Evolutionary conservation across 1,139 yeast species (phyloP).

Genomic region (Suzukiozyma palmioleophila): DNA sequence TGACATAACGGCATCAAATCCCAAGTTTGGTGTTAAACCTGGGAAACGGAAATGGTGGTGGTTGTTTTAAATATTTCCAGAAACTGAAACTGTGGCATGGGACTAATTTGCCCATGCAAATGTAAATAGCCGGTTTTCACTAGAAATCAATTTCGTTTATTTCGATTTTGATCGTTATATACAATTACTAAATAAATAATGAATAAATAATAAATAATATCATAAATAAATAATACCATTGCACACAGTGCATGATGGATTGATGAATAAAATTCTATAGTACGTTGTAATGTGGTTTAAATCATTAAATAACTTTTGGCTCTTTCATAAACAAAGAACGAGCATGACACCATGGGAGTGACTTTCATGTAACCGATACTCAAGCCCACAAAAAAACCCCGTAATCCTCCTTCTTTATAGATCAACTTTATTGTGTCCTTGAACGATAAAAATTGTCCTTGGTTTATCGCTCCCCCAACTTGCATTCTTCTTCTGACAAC

Average conservation of each 20-base stretch:
- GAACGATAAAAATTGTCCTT: constrained; percentile 57
- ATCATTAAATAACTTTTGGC: constrained; percentile 67
- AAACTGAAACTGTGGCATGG: neutral
- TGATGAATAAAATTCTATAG: constrained; percentile 1
- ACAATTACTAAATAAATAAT: constrained; percentile 5
- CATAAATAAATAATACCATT: neutral
- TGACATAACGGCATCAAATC: constrained; percentile 34
- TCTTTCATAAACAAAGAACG: constrained; percentile 90
- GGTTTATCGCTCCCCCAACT: constrained; percentile 77
- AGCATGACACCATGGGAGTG: constrained; percentile 95
- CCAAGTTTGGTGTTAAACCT: constrained; percentile 53
- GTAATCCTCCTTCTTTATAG: constrained; percentile 66
- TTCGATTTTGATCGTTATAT: too few relatives aligned
- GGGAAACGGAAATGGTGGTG: constrained; percentile 59
- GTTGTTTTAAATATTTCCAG: constrained; percentile 47
- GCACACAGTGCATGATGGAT: neutral
- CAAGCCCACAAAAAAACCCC: constrained; percentile 90
- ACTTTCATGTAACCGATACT: constrained; percentile 94
- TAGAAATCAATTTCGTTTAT: too few relatives aligned
- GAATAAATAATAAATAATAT: constrained; percentile 1
- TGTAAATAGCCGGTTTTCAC: too few relatives aligned
- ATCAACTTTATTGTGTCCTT: constrained; percentile 53
- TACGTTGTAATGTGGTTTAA: constrained; percentile 11
- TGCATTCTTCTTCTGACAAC: constrained; percentile 94
- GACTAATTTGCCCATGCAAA: neutral